Percentiles rank a stretch among this genome's conserved stretches.
phyloP scores from a whole-genome alignment of 257 asterid species.

The Paraleonurus japonicus region DNA sequence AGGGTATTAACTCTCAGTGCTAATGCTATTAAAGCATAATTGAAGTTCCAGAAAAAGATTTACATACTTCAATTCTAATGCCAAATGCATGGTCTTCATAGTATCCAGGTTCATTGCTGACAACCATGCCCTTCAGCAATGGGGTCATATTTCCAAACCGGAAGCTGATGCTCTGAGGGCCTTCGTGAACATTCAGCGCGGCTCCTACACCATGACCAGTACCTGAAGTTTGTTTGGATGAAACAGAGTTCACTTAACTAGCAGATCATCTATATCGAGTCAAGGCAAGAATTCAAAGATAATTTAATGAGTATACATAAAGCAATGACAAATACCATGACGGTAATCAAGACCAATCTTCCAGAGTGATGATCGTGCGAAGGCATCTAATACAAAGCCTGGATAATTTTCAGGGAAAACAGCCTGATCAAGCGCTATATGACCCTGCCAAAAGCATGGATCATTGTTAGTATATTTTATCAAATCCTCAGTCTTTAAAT shows the following conservation, averaged over 20 bases:
- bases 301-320: background rate
- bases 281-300: background rate
- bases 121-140: constrained; percentile 88
- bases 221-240: constrained; percentile 44
- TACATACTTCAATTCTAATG: constrained; percentile 87
- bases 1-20: background rate
- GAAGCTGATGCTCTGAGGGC: constrained; percentile 98
- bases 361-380: constrained; percentile 94
- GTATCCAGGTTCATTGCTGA: constrained; percentile 99
- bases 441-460: constrained; percentile 64
- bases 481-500: background rate
- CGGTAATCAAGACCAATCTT: constrained; percentile 98
- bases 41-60: constrained; percentile 23
- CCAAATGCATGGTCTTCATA: constrained; percentile 97
- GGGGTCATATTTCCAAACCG: constrained; percentile 95
- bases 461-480: constrained; percentile 12
- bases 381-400: constrained; percentile 92
- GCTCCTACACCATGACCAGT: constrained; percentile 99
- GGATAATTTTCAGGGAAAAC: constrained; percentile 94
- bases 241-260: background rate
- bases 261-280: constrained; percentile 9
- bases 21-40: constrained; percentile 5
- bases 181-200: constrained; percentile 97
- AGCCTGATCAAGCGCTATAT: constrained; percentile 94
- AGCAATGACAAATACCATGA: constrained; percentile 59